Base-by-base conservation (phyloP, 805 yeast species). In the Myxozyma vanderwaltii region DNA sequence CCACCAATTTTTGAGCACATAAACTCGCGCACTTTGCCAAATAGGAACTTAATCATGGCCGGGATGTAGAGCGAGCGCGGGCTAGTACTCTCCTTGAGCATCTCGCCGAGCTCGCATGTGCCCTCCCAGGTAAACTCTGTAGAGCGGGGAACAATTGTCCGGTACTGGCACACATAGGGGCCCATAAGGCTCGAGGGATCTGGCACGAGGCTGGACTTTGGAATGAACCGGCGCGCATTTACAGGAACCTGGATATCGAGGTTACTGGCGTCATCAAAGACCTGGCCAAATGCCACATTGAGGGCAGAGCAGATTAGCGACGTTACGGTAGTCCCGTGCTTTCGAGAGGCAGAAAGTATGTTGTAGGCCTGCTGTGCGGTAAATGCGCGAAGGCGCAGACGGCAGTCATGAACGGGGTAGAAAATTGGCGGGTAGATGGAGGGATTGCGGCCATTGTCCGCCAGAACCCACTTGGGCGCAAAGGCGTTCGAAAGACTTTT, bases 221-320 rank as follows among this genome's bases (percentile, higher is more conserved):
- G 21, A n/a, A 53, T 44, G 31, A 51, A 59, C 21, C 56, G 56
- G 4, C 63, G 63, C 7, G 60, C 58, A 33, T 56, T 51, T 7
- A 59, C 19, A 10, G 63, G 63, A 12, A 59, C 19, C 17, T 45
- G 41, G 8, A 47, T 23, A 7, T 31, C 35, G 19, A 54, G 24
- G 12, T 47, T 57, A n/a, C 19, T 24, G 35, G 48, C 39, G 23
- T 33, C 33, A 0, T 51, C 47, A 26, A 41, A 51, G 13, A 58
- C 40, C 23, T 39, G 48, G 17, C 54, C 39, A 15, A 43, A 27
- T 1, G 57, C 54, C 4, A 24, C 51, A 15, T 36, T n/a, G 24
- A 48, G 38, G 2, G 45, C 19, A 19, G 43, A 51, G 12, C 29
- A n/a, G 8, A 51, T 23, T 17, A 59, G 15, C 23, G 56, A 45